Percentiles rank a stretch among this genome's conserved stretches.
These are phyloP conservation scores for Claviceps paspali DNA, from an alignment of 2,329 filamentous ascomycete species.

Conservation along the genomic window DNA sequence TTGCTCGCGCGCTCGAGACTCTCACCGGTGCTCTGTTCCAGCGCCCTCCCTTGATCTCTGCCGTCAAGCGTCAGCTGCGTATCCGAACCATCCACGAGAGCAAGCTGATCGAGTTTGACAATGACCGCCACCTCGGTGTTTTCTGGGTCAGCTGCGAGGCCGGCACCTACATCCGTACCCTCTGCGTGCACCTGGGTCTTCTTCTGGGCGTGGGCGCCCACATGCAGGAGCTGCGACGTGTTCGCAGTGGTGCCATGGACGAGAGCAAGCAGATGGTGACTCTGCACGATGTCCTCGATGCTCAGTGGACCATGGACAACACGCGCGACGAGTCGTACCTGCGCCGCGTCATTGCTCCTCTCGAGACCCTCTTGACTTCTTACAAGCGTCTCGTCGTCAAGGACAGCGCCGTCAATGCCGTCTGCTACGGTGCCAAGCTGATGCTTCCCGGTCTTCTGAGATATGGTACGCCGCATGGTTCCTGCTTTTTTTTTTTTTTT, in stretches of 20 bases:
- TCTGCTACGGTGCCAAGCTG: conserved; percentile 96
- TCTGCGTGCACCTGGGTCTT: conserved; percentile 83
- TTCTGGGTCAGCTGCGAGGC: conserved; percentile 99
- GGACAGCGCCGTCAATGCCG: conserved; percentile 69
- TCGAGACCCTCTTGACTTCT: conserved; percentile 79
- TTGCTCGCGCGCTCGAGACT: conserved; percentile 85
- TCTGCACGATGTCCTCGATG: conserved; percentile 73
- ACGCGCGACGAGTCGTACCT: conserved; percentile 88
- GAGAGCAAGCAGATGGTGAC: conserved; percentile 83
- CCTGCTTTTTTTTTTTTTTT: not conserved
- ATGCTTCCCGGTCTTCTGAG: conserved; percentile 94
- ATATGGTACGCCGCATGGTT: conserved; percentile 50
- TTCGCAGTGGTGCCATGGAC: conserved; percentile 87
- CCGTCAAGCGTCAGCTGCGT: conserved; percentile 96
- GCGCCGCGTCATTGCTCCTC: conserved; percentile 75
- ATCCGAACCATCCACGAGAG: conserved; percentile 96
- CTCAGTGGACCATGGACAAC: conserved; percentile 93
- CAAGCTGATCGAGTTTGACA: conserved; percentile 95
- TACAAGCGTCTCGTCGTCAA: conserved; percentile 98
- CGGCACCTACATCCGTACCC: conserved; percentile 95
- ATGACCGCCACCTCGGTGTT: conserved; percentile 89
- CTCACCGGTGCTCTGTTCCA: conserved; percentile 87
- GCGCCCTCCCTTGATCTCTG: conserved; percentile 89
- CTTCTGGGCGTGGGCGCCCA: conserved; percentile 73
- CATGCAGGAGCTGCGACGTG: conserved; percentile 95